phyloP scores from a whole-genome alignment of 495 filamentous ascomycete genomes.

The Trichoderma reesei region DNA sequence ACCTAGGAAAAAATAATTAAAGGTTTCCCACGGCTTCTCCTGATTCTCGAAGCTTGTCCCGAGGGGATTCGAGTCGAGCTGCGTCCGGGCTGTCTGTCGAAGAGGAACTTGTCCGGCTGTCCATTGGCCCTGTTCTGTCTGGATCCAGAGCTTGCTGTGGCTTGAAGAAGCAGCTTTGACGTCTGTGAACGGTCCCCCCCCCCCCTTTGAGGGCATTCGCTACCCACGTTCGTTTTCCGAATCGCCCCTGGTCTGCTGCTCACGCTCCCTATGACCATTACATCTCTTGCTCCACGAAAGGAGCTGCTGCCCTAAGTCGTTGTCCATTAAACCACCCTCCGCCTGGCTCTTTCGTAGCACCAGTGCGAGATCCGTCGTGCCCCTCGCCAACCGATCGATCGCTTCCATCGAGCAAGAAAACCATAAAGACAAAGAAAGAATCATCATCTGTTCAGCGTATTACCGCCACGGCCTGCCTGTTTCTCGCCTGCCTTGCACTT shows the following conservation, averaged over 20 bases:
- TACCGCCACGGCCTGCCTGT: neutral
- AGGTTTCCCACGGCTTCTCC: slow-evolving; percentile 8
- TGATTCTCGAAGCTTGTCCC: slow-evolving; percentile 3
- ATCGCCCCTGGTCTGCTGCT: neutral
- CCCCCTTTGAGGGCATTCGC: neutral
- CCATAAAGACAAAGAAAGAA: too few relatives aligned
- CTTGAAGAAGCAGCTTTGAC: neutral
- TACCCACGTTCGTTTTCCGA: neutral
- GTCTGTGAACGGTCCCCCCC: neutral
- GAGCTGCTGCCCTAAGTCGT: neutral
- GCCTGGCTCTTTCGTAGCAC: neutral
- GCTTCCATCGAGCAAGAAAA: neutral
- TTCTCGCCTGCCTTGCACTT: neutral
- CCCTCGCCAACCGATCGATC: neutral
- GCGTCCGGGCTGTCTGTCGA: neutral
- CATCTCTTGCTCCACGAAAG: neutral
- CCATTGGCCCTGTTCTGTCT: neutral
- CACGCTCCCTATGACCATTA: slow-evolving; percentile 6
- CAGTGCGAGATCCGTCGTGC: neutral
- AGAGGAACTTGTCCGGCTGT: neutral
- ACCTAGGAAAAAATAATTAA: slow-evolving; percentile 9
- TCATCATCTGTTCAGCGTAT: neutral
- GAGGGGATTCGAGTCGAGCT: neutral
- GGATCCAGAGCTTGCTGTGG: neutral
- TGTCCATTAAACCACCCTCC: neutral